These are phyloP conservation scores for Dovyalis caffra DNA, from an alignment of 345 rosid genomes.

Conservation along the genomic window DNA sequence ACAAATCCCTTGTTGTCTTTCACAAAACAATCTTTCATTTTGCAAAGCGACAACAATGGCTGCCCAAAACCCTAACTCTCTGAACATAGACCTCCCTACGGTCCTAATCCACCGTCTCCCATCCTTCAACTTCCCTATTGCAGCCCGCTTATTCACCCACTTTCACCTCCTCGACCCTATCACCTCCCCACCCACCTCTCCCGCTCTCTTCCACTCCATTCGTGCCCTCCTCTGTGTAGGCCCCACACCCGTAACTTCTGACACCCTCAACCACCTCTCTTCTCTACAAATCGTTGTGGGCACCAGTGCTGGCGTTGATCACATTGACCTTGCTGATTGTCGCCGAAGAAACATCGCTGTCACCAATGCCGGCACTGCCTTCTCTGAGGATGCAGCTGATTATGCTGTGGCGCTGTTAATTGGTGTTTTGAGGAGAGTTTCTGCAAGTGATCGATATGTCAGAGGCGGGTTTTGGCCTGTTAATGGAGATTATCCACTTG, in stretches of 20 bases:
- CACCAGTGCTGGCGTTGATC: neutral
- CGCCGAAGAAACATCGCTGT: neutral
- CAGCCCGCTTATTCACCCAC: neutral
- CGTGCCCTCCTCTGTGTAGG: neutral
- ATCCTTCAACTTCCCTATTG: neutral
- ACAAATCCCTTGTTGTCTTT: too few species aligned
- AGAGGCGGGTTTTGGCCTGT: too few species aligned
- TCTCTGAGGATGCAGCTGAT: neutral
- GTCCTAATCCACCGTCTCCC: neutral
- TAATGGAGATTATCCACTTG: too few species aligned
- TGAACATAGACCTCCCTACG: neutral
- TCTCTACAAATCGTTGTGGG: too few species aligned
- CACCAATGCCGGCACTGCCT: neutral
- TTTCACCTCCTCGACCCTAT: neutral
- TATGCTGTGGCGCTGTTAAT: conserved; percentile 5
- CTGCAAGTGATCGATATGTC: neutral
- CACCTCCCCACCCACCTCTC: too few species aligned
- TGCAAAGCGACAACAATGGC: neutral
- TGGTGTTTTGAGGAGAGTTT: too few species aligned
- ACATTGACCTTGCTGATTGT: conserved; percentile 1
- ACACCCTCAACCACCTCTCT: too few species aligned
- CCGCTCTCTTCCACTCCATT: neutral
- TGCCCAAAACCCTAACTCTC: neutral
- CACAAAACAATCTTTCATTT: too few species aligned
- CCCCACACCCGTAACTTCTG: too few species aligned